Percentiles rank a stretch among this genome's conserved stretches.
phyloP scores from a whole-genome alignment of 179 eudicot species.

The Camellia oleifera region DNA sequence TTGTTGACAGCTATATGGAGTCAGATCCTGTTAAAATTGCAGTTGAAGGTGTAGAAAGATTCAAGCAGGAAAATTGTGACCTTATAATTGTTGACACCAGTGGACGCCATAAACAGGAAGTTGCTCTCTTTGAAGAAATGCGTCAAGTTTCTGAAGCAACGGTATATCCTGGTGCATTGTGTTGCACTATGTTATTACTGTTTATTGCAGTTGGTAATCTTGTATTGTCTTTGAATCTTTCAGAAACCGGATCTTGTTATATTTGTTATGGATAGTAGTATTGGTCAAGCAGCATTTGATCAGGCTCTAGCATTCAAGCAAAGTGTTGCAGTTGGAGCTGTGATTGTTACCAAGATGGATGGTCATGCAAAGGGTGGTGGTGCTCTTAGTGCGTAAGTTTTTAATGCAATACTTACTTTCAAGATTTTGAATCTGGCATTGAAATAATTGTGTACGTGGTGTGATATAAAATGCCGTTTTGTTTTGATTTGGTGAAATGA shows the following conservation, averaged over 20 bases:
- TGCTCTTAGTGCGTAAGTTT: conserved; percentile 98
- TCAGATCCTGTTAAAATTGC: conserved; percentile 94
- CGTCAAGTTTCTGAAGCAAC: conserved; percentile 95
- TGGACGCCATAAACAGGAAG: conserved; percentile 98
- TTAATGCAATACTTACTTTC: neutral
- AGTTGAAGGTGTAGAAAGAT: conserved; percentile 84
- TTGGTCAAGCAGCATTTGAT: conserved; percentile 92
- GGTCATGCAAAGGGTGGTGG: conserved; percentile 99
- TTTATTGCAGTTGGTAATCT: conserved; percentile 3
- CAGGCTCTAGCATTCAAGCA: conserved; percentile 96
- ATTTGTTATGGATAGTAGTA: conserved; percentile 98
- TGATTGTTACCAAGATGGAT: conserved; percentile 93
- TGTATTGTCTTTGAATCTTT: conserved; percentile 21
- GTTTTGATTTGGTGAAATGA: too few relatives aligned
- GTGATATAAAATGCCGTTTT: too few relatives aligned
- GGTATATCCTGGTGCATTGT: conserved; percentile 32
- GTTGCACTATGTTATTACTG: neutral
- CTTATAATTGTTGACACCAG: conserved; percentile 92
- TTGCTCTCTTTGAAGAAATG: conserved; percentile 92
- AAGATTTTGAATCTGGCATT: too few relatives aligned
- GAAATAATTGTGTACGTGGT: too few relatives aligned
- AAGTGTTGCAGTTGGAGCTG: conserved; percentile 97
- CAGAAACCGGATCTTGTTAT: conserved; percentile 96
- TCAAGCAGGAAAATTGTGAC: conserved; percentile 84
- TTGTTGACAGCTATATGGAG: conserved; percentile 66